Evolutionary conservation across 768 basidiomycete genomes (phyloP).

Genomic region (Boletus reticulatus): DNA sequence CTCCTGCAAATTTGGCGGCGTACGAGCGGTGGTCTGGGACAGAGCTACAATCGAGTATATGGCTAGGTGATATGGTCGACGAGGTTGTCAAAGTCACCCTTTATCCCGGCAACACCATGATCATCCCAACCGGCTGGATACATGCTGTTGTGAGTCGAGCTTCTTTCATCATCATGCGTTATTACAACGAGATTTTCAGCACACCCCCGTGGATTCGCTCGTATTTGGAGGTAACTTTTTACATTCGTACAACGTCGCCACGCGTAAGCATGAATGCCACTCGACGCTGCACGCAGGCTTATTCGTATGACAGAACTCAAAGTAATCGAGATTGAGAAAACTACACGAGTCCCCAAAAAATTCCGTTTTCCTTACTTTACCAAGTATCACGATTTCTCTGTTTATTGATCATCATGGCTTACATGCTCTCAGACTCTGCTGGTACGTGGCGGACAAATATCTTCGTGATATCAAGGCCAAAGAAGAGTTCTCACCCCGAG

Average conservation of each 20-base stretch:
- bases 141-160: constrained; percentile 80
- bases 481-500: constrained; percentile 51
- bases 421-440: constrained; percentile 61
- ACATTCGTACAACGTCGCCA: constrained; percentile 86
- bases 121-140: constrained; percentile 96
- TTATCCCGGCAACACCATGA: constrained; percentile 80
- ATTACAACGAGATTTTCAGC: constrained; percentile 41
- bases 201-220: constrained; percentile 88
- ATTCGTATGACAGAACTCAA: constrained; percentile 61
- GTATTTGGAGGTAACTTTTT: constrained; percentile 98
- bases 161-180: neutral
- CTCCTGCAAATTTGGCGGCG: constrained; percentile 77
- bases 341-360: constrained; percentile 89
- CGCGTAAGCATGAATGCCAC: constrained; percentile 53
- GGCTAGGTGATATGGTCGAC: constrained; percentile 92
- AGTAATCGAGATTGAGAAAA: constrained; percentile 88
- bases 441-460: constrained; percentile 87
- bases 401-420: constrained; percentile 6
- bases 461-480: constrained; percentile 65
- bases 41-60: constrained; percentile 81
- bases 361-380: constrained; percentile 85
- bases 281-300: constrained; percentile 8
- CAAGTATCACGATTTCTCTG: constrained; percentile 44
- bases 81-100: constrained; percentile 86
- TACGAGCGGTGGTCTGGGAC: constrained; percentile 95